A percentile compares a stretch with the other conserved stretches of the same genome.
Evolutionary conservation across 257 asterid species (phyloP).

Genomic region (Nicotiana obtusifolia): DNA sequence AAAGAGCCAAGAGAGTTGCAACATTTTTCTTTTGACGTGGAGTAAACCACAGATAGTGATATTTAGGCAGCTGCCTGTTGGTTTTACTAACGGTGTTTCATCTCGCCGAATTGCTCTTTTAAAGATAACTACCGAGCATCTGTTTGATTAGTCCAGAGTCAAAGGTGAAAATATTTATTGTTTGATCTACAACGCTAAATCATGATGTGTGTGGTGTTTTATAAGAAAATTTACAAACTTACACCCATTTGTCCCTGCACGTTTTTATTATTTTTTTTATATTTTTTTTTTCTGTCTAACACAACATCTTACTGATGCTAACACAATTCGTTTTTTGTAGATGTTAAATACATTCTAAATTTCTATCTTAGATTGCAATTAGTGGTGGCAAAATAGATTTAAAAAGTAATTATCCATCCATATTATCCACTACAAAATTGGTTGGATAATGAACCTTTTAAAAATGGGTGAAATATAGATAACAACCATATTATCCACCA

Average conservation of each 20-base stretch:
- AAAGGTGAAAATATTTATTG: background rate
- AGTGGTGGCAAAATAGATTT: too few species aligned
- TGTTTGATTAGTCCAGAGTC: background rate
- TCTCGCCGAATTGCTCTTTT: background rate
- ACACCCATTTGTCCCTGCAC: background rate
- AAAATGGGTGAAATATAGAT: too few species aligned
- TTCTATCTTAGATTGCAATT: too few species aligned
- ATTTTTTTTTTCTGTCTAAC: background rate
- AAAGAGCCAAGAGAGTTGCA: conserved; percentile 17
- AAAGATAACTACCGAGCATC: background rate
- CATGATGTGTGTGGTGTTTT: background rate
- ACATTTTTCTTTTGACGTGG: background rate
- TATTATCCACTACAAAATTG: too few species aligned
- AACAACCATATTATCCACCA: too few species aligned
- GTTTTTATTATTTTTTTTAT: too few species aligned
- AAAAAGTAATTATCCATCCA: too few species aligned
- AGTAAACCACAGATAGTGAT: background rate
- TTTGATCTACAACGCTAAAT: background rate
- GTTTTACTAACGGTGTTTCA: background rate
- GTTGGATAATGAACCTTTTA: too few species aligned
- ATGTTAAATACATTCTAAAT: background rate
- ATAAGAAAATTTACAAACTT: background rate
- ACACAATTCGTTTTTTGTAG: background rate
- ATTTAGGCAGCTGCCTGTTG: background rate
- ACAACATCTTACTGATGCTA: background rate